Percentiles rank a stretch among this genome's conserved stretches.
phyloP scores from a whole-genome alignment of 148 eudicot genomes.

The Pharnaceum exiguum region DNA sequence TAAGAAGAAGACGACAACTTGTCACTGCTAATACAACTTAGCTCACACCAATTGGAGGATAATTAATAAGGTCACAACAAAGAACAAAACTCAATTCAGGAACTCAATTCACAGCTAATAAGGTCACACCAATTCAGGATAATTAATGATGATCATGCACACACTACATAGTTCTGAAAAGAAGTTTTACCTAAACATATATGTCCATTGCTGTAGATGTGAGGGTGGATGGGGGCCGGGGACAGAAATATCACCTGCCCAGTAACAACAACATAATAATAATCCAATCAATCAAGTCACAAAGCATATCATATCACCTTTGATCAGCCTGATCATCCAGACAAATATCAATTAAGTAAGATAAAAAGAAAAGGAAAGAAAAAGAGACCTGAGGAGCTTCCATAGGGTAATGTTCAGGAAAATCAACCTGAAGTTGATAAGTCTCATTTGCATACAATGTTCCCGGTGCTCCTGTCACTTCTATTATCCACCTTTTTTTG shows the following conservation, averaged over 20 bases:
- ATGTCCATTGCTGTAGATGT: constrained; percentile 56
- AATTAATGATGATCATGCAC: too few relatives aligned
- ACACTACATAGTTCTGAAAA: not conserved
- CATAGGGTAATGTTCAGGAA: constrained; percentile 68
- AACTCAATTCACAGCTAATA: not conserved
- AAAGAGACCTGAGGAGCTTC: constrained; percentile 59
- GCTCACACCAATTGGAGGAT: not conserved
- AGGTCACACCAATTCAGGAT: not conserved
- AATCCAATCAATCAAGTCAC: not conserved
- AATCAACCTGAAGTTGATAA: constrained; percentile 57
- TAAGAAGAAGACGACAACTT: not conserved
- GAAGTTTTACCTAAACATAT: constrained; percentile 48
- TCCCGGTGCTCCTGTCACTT: constrained; percentile 58
- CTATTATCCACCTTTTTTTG: constrained; percentile 46
- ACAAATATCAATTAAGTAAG: not conserved
- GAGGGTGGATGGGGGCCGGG: constrained; percentile 55
- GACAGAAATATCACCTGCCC: constrained; percentile 48
- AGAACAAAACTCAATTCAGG: not conserved
- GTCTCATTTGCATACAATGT: constrained; percentile 47
- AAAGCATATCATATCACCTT: not conserved
- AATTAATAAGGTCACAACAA: not conserved
- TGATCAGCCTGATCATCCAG: not conserved
- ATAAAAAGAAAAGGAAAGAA: not conserved
- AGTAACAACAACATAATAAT: not conserved
- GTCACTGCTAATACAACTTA: not conserved